A percentile compares a stretch with the other conserved stretches of the same genome.
Conservation (phyloP, 768 basidiomycete species). For the Tulasnella sp. region DNA sequence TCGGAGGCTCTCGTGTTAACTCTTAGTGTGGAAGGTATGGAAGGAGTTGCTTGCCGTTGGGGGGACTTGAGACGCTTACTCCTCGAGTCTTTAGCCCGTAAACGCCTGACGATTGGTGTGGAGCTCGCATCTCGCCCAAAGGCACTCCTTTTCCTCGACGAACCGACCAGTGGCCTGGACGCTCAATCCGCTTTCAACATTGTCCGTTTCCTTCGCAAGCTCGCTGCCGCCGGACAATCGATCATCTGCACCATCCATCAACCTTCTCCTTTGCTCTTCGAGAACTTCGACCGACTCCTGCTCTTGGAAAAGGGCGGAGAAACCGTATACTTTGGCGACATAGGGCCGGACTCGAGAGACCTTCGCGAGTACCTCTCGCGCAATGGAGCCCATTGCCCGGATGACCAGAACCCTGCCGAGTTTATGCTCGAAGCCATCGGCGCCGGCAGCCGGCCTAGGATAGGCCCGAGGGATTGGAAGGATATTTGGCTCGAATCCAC, state of each 20-base stretch:
- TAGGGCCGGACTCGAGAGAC: constrained; percentile 65
- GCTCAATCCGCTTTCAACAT: constrained; percentile 45
- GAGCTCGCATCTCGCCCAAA: constrained; percentile 60
- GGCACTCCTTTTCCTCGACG: constrained; percentile 79
- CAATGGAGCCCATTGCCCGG: constrained; percentile 68
- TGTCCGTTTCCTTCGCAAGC: constrained; percentile 40
- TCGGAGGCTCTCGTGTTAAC: constrained; percentile 5
- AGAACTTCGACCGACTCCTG: constrained; percentile 63
- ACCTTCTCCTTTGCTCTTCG: constrained; percentile 75
- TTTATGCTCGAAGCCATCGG: constrained; percentile 77
- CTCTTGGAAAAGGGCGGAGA: constrained; percentile 69
- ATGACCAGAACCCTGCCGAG: constrained; percentile 64
- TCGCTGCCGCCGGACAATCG: constrained; percentile 40
- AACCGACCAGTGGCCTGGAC: constrained; percentile 70
- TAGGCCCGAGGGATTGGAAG: constrained; percentile 40
- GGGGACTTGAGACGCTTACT: constrained; percentile 32
- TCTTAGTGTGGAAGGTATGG: neutral
- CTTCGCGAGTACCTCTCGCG: constrained; percentile 72
- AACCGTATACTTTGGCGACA: constrained; percentile 91
- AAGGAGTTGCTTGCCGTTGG: neutral
- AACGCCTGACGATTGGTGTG: constrained; percentile 53
- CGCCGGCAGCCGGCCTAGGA: constrained; percentile 44
- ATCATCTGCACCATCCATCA: constrained; percentile 45
- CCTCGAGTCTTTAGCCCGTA: constrained; percentile 39
- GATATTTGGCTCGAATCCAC: constrained; percentile 39